Base-by-base conservation (phyloP, 225 moss, liverwort and hornwort genomes). In the Pleurozium schreberi region DNA sequence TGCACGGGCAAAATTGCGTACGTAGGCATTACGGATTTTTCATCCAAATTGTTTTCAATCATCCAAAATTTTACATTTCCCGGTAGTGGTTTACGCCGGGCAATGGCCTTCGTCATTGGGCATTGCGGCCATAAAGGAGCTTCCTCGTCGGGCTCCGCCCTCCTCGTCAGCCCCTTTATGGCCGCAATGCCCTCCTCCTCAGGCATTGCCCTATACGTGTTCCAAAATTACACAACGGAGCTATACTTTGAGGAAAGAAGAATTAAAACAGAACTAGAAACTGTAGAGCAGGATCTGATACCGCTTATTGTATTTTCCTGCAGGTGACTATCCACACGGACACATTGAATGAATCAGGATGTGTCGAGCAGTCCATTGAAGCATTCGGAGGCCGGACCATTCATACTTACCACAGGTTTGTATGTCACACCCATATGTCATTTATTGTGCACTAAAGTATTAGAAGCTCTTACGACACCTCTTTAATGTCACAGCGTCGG, bases 271-370 rank as follows among this genome's bases (percentile, higher is more conserved):
- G 57, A 57, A 58, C 27, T 58, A 80, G 80, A 80, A 58, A 18
- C 28, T 59, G 59, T 18, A 71, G 58, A 52, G 60, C 26, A 36
- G 40, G 84, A 34, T 85, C 25, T 47, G 38, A 74, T 49, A 21
- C 14, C 28, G 1, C 10, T 61, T 36, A 9, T 40, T 52, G 40
- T 21, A 30, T 85, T 42, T 64, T 77, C 71, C 18, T 93, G 83
- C 88, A 98, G 98, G 96, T 98, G 88, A 97, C 98, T 12, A 97
- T 98, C 73, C 98, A 98, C 87, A 98, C 98, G 70, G 98, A 98
- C 87, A 98, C 98, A 27, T 82, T 98, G 90, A 98, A 98, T 79
- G 98, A 98, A 86, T 97, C 98, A 23, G 98, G 98, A 79, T 98
- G 96, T 88, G 97, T 98, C 23, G 98, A 98, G 93, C 96, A 98